These are phyloP conservation scores for Agrostemma githago DNA, from an alignment of 148 eudicot species.

Conservation along the genomic window DNA sequence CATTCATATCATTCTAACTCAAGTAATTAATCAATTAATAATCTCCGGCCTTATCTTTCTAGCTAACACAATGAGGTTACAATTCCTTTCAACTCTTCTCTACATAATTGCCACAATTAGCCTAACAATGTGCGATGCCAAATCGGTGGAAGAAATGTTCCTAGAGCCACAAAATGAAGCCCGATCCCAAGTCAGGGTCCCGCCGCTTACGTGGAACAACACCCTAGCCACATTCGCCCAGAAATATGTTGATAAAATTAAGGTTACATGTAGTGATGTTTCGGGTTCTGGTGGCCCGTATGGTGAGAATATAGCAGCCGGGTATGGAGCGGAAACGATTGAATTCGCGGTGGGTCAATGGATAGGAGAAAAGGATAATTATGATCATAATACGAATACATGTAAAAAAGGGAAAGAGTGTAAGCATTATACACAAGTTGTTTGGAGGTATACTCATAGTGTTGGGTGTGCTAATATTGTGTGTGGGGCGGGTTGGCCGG, in stretches of 20 bases:
- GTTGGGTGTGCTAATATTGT: constrained; percentile 25
- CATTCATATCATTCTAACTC: background rate
- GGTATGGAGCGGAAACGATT: constrained; percentile 18
- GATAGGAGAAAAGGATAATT: constrained; percentile 22
- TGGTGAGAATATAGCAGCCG: constrained; percentile 31
- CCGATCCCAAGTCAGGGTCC: constrained; percentile 26
- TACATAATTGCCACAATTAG: background rate
- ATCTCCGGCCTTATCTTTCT: background rate
- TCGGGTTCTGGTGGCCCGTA: constrained; percentile 21
- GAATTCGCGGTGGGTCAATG: constrained; percentile 19
- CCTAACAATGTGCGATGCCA: constrained; percentile 12
- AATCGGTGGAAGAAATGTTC: constrained; percentile 19
- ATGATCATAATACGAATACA: constrained; percentile 22
- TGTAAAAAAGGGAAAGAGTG: constrained; percentile 25
- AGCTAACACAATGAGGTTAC: background rate
- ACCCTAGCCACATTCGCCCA: constrained; percentile 25
- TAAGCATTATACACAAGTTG: constrained; percentile 30
- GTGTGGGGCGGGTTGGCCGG: constrained; percentile 33
- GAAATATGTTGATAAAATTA: background rate
- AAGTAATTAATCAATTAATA: background rate
- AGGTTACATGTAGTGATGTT: constrained; percentile 15
- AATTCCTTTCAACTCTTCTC: background rate
- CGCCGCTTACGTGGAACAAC: constrained; percentile 27
- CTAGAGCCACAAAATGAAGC: constrained; percentile 27
- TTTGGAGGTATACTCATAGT: constrained; percentile 16